Conservation (phyloP, 1,284 basidiomycete genomes). For the Mycena citricolor region DNA sequence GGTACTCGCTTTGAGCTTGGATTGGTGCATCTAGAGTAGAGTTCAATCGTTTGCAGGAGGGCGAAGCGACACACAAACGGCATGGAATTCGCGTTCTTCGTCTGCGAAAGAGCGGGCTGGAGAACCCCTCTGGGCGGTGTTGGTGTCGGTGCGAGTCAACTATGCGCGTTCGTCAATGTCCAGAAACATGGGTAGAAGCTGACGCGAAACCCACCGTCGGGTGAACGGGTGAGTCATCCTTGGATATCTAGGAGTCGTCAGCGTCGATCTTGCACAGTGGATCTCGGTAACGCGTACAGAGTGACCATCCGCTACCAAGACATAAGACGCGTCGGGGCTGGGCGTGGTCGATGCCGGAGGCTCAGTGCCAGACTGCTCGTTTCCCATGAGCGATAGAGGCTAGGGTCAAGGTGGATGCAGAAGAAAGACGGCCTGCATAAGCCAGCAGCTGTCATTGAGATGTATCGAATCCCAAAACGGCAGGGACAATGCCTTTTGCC, state of each 20-base stretch:
- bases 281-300: background rate
- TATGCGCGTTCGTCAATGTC: slow-evolving; percentile 1
- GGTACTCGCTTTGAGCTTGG: no score
- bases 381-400: no score
- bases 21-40: no score
- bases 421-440: no score
- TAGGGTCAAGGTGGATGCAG: no score
- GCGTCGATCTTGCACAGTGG: no score
- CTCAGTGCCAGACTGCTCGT: no score
- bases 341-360: background rate
- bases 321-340: background rate
- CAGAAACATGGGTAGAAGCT: no score
- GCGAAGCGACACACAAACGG: background rate
- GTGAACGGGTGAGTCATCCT: slow-evolving; percentile 1
- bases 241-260: background rate
- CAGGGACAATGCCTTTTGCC: no score
- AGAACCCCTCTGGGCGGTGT: slow-evolving; percentile 18
- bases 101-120: slow-evolving; percentile 5
- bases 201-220: background rate
- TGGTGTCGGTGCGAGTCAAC: slow-evolving; percentile 21
- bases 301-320: background rate
- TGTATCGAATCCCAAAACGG: no score
- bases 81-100: no score
- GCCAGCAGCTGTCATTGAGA: no score
- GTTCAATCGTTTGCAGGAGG: background rate